Percentiles rank a stretch among this genome's conserved stretches.
These are phyloP conservation scores for Paramyrothecium sp. DNA, from an alignment of 2,329 filamentous ascomycete species.

Conservation along the genomic window DNA sequence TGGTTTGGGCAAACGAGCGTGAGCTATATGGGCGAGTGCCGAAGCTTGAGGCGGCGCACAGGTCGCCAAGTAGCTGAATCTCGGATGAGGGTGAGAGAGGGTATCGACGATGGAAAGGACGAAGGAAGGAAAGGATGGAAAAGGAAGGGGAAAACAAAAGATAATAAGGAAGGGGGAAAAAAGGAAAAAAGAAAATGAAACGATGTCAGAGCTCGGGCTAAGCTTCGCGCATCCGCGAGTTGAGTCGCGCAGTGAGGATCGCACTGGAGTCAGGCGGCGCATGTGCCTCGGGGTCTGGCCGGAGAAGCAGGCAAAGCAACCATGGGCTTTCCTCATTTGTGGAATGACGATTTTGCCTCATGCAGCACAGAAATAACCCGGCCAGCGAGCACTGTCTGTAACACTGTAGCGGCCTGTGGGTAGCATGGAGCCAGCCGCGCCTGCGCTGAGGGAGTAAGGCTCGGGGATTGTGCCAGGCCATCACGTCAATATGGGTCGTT, in stretches of 20 bases:
- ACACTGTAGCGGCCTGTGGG: neutral
- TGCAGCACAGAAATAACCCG: neutral
- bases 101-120: neutral
- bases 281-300: neutral
- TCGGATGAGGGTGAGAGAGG: neutral
- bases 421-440: too few relatives aligned
- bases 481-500: too few relatives aligned
- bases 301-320: neutral
- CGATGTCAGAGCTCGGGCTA: neutral
- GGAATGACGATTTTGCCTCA: neutral
- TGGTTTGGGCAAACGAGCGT: too few relatives aligned
- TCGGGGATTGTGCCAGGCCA: too few relatives aligned
- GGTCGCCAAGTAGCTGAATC: neutral
- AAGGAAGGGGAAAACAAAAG: conserved; percentile 1
- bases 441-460: too few relatives aligned
- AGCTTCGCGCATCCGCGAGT: neutral
- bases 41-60: too few relatives aligned
- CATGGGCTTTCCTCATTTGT: neutral
- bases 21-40: too few relatives aligned
- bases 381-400: neutral
- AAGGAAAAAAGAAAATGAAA: neutral
- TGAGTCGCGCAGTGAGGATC: neutral
- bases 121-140: conserved; percentile 3
- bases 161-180: neutral
- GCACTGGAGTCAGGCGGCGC: neutral